Evolutionary conservation across 495 filamentous ascomycete species (phyloP), one percentile per base, ranked within the genome.

Genomic region (Penicillium odoratum): DNA sequence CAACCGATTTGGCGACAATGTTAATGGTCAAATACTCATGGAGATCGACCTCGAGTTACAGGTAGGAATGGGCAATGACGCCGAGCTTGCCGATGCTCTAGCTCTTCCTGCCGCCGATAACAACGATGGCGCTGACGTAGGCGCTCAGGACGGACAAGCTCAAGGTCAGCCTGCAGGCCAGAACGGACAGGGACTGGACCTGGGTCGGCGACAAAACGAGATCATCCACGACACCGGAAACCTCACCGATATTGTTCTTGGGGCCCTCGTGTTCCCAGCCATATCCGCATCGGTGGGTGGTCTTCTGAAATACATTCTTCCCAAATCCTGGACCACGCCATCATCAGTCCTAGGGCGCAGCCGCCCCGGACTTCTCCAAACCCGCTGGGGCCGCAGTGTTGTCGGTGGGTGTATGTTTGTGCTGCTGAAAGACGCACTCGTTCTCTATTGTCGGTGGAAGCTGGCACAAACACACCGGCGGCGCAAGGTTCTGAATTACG

Each of bases 401-500:
- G 79, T 89, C 6, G 91, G 91, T 11, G 91, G 91, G 0, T 93
- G 89, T 68, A 75, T 90, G 45, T 92, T 90, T 60, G 85, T 93
- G 46, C 82, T 92, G 21, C 66, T 92, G 7, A 89, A 88, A 62
- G 91, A 96, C 69, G 87, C 83, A 5, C 73, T 92, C 51, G 74
- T 85, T 60, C 76, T 94, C 7, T 94, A 91, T 68, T 84, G 84
- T 48, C 84, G 88, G 62, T 93, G 89, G 77, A 83, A 83, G 65
- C 73, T 85, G 60, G 91, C 88, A 34, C 82, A 87, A 70, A 84
- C 84, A 52, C 85, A 88, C 73, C 74, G 80, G 49, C 78, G 82
- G 46, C 76, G 91, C 68, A 83, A 78, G 68, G 80, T 95, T 29
- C 63, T 86, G 66, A 87, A 93, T 64, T 90, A 85, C 59, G 78